phyloP scores from a whole-genome alignment of 208 protist genomes.

The Tritrichomonas musculus region DNA sequence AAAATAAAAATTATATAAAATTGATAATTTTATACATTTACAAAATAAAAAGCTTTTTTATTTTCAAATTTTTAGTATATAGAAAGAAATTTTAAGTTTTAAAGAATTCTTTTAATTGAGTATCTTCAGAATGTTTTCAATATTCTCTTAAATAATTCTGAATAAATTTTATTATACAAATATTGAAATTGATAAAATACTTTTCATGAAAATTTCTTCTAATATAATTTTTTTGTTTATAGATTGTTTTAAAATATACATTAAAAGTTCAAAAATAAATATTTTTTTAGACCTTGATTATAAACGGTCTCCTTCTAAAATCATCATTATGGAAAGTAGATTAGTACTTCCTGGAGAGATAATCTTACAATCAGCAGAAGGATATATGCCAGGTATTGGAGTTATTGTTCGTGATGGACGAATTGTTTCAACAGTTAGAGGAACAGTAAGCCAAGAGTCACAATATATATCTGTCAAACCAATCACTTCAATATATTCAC shows the following conservation, averaged over 20 bases:
- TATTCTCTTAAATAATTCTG: not conserved
- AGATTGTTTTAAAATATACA: no score
- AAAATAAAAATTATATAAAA: no score
- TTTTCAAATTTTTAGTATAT: not conserved
- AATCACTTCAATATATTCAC: constrained; percentile 12
- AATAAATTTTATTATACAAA: not conserved
- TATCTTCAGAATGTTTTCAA: not conserved
- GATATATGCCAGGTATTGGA: not conserved
- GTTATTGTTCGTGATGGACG: not conserved
- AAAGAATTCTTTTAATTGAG: not conserved
- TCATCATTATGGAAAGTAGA: not conserved
- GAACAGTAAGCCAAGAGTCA: not conserved
- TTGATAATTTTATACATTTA: no score
- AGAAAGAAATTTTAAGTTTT: not conserved
- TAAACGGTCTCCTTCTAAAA: no score
- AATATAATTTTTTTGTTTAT: not conserved
- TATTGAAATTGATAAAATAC: not conserved
- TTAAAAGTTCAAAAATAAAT: no score
- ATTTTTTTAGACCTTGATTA: no score
- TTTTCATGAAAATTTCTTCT: not conserved
- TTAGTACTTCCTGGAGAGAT: not conserved
- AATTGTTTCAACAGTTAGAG: not conserved
- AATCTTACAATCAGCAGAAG: not conserved
- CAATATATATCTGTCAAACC: not conserved
- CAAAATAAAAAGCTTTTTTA: not conserved